Evolutionary conservation across 176 grass and related monocot species (phyloP), one percentile per base, ranked within the genome.

Genomic region (Triticum aestivum): DNA sequence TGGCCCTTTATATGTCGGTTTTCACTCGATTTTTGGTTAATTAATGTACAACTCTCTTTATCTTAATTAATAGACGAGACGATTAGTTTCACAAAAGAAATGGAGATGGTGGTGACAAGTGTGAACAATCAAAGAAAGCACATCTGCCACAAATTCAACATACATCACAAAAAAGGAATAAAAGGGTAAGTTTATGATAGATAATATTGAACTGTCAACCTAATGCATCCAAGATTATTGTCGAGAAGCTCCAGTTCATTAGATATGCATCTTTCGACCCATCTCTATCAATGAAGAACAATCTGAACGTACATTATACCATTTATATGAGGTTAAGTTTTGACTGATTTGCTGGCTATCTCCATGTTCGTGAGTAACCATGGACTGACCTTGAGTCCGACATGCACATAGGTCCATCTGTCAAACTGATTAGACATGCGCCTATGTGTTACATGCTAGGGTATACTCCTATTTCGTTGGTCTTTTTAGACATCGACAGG

Each of bases 281-380:
- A 49, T 82, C 64, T 49, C 63, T 81, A 42, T 34, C 41, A 34
- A 45, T 11, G 17, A 82, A 35, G 80, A 82, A 71, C 11, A 82
- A 35, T 80, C 4, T 38, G 67, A 12, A 71, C 11, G 68, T 38
- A 70, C 10, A 12, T 1, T 5, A 56, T 41, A 38, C 21, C 20
- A 30, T 23, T 38, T 37, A 59, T n/a, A 39, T 4, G 18, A 23
- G 64, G 80, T 56, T 71, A 82, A 7, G 66, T 82, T 70, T 69
- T 39, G 23, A 37, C 8, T 1, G 32, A 18, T 37, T 56, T 11
- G 20, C 21, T 82, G 47, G 56, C 39, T 26, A 21, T 38, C 6
- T 39, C 32, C 34, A 33, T 56, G 45, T 82, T 35, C 34, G 29
- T n/a, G 65, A 38, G 30, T 54, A 58, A 69, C 44, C 11, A 54